A percentile compares a stretch with the other conserved stretches of the same genome.
Evolutionary conservation across 2,329 filamentous ascomycete genomes (phyloP).

Genomic region (Aspergillus piperis): DNA sequence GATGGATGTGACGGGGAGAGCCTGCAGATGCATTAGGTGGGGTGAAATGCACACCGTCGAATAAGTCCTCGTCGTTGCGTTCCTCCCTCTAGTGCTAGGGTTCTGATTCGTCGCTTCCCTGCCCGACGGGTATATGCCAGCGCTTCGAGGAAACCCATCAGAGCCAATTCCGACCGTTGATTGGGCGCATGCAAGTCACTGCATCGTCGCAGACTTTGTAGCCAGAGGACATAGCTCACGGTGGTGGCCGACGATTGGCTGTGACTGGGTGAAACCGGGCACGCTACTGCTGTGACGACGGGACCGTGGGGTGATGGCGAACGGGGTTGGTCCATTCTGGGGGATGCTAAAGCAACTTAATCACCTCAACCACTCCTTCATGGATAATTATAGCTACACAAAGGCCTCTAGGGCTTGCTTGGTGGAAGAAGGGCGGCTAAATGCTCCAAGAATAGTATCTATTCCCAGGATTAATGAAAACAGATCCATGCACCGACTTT

Average conservation of each 20-base stretch:
- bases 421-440: slow-evolving; percentile 9
- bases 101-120: slow-evolving; percentile 17
- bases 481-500: not conserved
- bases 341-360: slow-evolving; percentile 20
- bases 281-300: slow-evolving; percentile 23
- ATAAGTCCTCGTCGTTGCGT: slow-evolving; percentile 6
- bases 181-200: slow-evolving; percentile 9
- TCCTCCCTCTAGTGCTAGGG: not conserved
- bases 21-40: slow-evolving; percentile 21
- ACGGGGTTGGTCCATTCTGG: slow-evolving; percentile 12
- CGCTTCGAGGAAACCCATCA: slow-evolving; percentile 16
- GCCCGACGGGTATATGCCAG: slow-evolving; percentile 18
- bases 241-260: slow-evolving; percentile 4
- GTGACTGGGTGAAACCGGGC: slow-evolving; percentile 10
- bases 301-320: not conserved
- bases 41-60: slow-evolving; percentile 11
- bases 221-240: not conserved
- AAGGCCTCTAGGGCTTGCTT: no score
- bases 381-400: not conserved
- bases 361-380: slow-evolving; percentile 1
- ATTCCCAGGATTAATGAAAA: not conserved
- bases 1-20: slow-evolving; percentile 20
- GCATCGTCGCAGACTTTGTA: slow-evolving; percentile 10
- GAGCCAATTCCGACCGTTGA: not conserved
- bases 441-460: slow-evolving; percentile 11